phyloP scores from a whole-genome alignment of 2,329 filamentous ascomycete genomes.

The Venturia carpophila region DNA sequence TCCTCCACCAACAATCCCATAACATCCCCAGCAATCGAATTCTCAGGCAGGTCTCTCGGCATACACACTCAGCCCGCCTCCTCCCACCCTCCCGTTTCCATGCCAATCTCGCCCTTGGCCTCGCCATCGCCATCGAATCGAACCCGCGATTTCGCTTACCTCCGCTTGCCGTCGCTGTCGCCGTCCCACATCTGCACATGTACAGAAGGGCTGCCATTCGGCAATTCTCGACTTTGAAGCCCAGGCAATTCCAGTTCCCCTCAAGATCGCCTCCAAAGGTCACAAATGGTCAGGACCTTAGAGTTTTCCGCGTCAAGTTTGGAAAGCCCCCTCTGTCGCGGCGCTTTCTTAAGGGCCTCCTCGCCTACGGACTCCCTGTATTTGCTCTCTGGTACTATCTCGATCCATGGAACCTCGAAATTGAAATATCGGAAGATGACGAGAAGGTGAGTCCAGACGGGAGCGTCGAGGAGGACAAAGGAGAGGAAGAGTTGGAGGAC shows the following conservation, averaged over 20 bases:
- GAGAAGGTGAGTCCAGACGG: conserved; percentile 23
- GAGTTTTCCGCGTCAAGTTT: conserved; percentile 14
- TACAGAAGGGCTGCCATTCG: conserved; percentile 15
- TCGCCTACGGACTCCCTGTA: background rate
- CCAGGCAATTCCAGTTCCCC: conserved; percentile 11
- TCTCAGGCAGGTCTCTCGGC: background rate
- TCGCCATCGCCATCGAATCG: background rate
- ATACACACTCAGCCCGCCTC: background rate
- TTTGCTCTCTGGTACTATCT: conserved; percentile 3
- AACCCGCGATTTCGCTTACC: background rate
- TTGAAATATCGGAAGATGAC: conserved; percentile 19
- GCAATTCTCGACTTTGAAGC: conserved; percentile 8
- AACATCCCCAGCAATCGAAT: background rate
- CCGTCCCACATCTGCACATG: conserved; percentile 13
- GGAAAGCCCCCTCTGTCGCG: conserved; percentile 13
- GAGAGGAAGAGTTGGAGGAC: conserved; percentile 24
- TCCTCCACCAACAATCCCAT: background rate
- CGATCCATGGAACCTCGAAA: background rate
- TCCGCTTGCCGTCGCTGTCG: background rate
- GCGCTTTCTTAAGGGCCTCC: conserved; percentile 8
- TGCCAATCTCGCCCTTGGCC: conserved; percentile 6
- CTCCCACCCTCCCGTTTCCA: background rate
- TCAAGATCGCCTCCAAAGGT: background rate
- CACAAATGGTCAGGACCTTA: background rate
- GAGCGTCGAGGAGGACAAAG: conserved; percentile 25